Conservation (phyloP, 2,329 filamentous ascomycete species). For the Apiospora rasikravindrae region DNA sequence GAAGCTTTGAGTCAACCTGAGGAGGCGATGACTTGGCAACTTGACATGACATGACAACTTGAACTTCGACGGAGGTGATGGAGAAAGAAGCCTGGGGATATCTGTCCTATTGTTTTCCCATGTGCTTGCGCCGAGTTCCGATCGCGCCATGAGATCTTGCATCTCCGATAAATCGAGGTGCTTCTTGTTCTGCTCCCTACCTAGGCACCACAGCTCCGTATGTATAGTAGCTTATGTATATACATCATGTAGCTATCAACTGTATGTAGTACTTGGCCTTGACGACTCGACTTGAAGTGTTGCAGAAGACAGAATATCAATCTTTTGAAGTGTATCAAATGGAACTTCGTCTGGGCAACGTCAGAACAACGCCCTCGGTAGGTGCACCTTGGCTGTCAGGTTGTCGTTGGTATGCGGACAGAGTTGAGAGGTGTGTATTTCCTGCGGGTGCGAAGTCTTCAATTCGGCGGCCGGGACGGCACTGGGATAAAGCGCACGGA, state of each 20-base stretch:
- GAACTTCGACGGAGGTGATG: not conserved
- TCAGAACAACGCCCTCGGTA: not conserved
- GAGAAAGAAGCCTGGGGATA: not conserved
- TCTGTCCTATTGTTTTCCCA: not conserved
- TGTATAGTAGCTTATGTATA: no score
- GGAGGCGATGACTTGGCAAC: not conserved
- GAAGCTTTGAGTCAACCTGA: not conserved
- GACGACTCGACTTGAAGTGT: no score
- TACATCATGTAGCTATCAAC: not conserved
- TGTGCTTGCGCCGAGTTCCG: not conserved
- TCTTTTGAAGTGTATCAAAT: not conserved
- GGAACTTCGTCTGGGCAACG: not conserved
- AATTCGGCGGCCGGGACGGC: not conserved
- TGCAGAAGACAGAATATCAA: not conserved
- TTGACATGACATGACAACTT: not conserved
- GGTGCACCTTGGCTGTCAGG: not conserved
- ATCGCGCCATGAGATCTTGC: not conserved
- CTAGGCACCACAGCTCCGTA: no score
- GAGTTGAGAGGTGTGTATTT: not conserved
- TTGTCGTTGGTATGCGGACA: not conserved
- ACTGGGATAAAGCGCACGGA: not conserved
- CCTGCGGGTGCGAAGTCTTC: not conserved
- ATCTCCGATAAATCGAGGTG: not conserved
- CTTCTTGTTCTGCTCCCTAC: not conserved
- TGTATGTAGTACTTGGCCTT: not conserved